These are phyloP conservation scores for Primulina huaijiensis DNA, from an alignment of 257 asterid species.

Conservation along the genomic window DNA sequence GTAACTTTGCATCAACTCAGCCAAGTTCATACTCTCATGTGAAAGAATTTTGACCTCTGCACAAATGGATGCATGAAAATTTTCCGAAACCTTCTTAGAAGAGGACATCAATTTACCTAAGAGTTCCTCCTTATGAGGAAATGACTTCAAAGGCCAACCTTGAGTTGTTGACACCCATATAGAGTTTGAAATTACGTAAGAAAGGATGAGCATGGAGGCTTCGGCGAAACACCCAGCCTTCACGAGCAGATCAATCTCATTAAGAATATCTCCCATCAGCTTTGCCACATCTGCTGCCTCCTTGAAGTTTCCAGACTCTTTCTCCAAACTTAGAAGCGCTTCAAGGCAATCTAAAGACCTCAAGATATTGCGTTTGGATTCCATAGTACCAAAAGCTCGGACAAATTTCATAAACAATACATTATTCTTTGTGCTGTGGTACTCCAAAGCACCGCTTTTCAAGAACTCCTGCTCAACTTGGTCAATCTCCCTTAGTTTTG, in stretches of 20 bases:
- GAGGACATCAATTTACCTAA: constrained; percentile 31
- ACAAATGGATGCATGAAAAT: constrained; percentile 30
- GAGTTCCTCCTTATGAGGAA: constrained; percentile 36
- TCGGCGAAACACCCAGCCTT: constrained; percentile 31
- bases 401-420: constrained; percentile 45
- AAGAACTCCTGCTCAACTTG: constrained; percentile 43
- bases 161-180: constrained; percentile 40
- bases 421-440: constrained; percentile 30
- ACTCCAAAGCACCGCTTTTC: constrained; percentile 40
- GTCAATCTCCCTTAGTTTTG: constrained; percentile 25
- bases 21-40: constrained; percentile 28
- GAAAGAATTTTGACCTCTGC: constrained; percentile 34
- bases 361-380: constrained; percentile 43
- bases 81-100: constrained; percentile 33
- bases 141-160: constrained; percentile 59
- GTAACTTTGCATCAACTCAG: constrained; percentile 31
- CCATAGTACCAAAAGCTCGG: constrained; percentile 42
- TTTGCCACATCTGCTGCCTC: constrained; percentile 57
- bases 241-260: constrained; percentile 39
- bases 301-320: constrained; percentile 46
- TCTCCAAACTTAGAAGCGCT: constrained; percentile 49
- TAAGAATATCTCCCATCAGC: constrained; percentile 36
- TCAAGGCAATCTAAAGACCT: constrained; percentile 39
- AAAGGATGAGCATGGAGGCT: constrained; percentile 37
- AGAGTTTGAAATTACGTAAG: constrained; percentile 35